Percentiles rank a stretch among this genome's conserved stretches.
Evolutionary conservation across 106 monocot species (phyloP).

Genomic region (Triglochin maritima): DNA sequence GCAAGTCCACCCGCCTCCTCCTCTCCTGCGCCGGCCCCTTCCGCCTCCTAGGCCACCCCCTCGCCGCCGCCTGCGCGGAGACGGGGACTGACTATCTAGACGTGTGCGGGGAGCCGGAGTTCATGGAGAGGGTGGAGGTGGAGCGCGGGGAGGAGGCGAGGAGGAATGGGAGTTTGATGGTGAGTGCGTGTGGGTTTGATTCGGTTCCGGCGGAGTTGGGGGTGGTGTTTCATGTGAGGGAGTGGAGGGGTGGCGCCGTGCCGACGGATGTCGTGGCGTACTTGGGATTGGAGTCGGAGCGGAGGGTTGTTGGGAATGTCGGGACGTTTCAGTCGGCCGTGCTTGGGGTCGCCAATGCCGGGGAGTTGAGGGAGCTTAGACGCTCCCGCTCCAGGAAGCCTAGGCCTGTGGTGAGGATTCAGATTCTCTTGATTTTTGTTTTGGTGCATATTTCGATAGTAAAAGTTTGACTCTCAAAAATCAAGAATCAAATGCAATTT

Average conservation of each 20-base stretch:
- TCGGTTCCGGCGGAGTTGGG: conserved; percentile 93
- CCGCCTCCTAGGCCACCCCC: conserved; percentile 62
- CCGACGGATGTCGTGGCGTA: conserved; percentile 58
- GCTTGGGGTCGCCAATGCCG: conserved; percentile 66
- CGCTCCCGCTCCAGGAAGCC: conserved; percentile 56
- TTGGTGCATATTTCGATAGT: neutral
- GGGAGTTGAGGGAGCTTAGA: conserved; percentile 57
- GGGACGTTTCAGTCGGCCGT: conserved; percentile 86
- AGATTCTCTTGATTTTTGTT: neutral
- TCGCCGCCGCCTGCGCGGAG: conserved; percentile 72
- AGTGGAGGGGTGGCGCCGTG: conserved; percentile 39
- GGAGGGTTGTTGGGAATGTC: conserved; percentile 71
- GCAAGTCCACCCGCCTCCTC: conserved; percentile 40
- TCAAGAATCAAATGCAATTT: too few species aligned
- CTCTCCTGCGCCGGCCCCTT: conserved; percentile 91
- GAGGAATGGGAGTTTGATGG: conserved; percentile 46
- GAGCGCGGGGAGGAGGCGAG: conserved; percentile 41
- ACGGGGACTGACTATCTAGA: conserved; percentile 79
- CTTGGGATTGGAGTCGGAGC: conserved; percentile 62
- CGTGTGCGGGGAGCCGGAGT: conserved; percentile 93
- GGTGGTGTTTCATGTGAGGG: conserved; percentile 50
- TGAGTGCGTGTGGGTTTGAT: conserved; percentile 94
- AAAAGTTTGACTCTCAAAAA: too few species aligned
- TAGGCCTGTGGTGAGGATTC: conserved; percentile 33
- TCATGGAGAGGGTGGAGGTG: conserved; percentile 88